Conservation (phyloP, 2,329 filamentous ascomycete genomes). For the Trichothecium sympodiale region DNA sequence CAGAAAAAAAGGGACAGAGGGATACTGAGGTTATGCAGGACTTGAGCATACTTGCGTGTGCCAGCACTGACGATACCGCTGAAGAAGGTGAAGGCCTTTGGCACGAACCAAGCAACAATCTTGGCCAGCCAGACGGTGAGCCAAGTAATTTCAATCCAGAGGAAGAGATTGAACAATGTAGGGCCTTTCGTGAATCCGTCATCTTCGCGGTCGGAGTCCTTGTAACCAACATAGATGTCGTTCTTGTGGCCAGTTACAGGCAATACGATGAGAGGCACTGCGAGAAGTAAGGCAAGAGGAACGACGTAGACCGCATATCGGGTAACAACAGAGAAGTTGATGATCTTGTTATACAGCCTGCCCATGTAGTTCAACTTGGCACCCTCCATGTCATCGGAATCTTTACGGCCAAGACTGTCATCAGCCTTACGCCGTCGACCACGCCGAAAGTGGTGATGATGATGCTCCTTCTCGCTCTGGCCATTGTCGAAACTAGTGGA, state of each 20-base stretch:
- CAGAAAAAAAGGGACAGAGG: slow-evolving; percentile 60
- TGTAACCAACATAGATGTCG: slow-evolving; percentile 25
- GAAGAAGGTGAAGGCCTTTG: slow-evolving; percentile 55
- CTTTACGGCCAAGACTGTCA: slow-evolving; percentile 26
- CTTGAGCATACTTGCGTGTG: slow-evolving; percentile 58
- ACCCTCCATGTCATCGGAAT: slow-evolving; percentile 46
- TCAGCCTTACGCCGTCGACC: slow-evolving; percentile 41
- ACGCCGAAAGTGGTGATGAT: slow-evolving; percentile 21
- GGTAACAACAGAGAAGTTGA: slow-evolving; percentile 51
- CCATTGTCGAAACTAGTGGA: slow-evolving; percentile 22
- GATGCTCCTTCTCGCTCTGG: slow-evolving; percentile 26
- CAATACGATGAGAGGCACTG: slow-evolving; percentile 49
- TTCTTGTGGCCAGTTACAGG: slow-evolving; percentile 27
- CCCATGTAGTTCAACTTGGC: slow-evolving; percentile 54
- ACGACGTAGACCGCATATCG: slow-evolving; percentile 59
- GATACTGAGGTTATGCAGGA: slow-evolving; percentile 53
- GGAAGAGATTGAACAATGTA: slow-evolving; percentile 49
- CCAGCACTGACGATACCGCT: slow-evolving; percentile 59
- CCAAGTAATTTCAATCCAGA: slow-evolving; percentile 62
- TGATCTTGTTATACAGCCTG: slow-evolving; percentile 51
- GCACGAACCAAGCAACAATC: slow-evolving; percentile 48
- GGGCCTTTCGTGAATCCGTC: slow-evolving; percentile 24
- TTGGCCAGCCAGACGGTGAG: slow-evolving; percentile 57
- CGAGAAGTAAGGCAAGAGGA: slow-evolving; percentile 50
- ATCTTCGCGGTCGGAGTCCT: slow-evolving; percentile 7